Conservation (phyloP, 108 stramenopile genomes). For the Phaeodactylum tricornutum region DNA sequence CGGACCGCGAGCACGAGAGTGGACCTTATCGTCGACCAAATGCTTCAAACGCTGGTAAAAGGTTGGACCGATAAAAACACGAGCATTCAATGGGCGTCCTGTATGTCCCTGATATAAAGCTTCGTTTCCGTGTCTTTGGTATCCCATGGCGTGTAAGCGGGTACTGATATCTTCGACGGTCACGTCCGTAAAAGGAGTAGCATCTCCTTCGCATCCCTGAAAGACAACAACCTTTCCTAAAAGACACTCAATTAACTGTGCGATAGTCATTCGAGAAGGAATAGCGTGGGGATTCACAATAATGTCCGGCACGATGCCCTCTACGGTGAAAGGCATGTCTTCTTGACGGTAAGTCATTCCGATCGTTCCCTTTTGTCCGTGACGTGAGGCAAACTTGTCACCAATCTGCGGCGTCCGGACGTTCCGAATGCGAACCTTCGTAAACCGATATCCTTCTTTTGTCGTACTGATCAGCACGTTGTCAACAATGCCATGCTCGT, state of each 20-base stretch:
- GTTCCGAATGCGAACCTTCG: slow-evolving; percentile 96
- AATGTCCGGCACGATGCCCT: slow-evolving; percentile 98
- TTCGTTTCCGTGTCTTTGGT: slow-evolving; percentile 97
- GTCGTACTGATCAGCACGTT: slow-evolving; percentile 83
- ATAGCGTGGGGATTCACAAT: slow-evolving; percentile 99
- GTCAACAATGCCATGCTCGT: slow-evolving; percentile 97
- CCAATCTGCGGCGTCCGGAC: slow-evolving; percentile 88
- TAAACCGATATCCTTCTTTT: slow-evolving; percentile 92
- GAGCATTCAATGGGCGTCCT: slow-evolving; percentile 88
- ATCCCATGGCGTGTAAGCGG: slow-evolving; percentile 91
- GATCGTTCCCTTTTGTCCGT: slow-evolving; percentile 99
- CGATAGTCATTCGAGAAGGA: slow-evolving; percentile 99
- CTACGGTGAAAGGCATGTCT: slow-evolving; percentile 98
- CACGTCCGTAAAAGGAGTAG: slow-evolving; percentile 96
- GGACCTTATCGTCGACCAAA: slow-evolving; percentile 99
- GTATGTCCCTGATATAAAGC: slow-evolving; percentile 97
- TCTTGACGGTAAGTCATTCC: slow-evolving; percentile 99
- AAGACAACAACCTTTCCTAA: slow-evolving; percentile 95
- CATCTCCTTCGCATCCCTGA: slow-evolving; percentile 95
- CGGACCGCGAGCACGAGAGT: slow-evolving; percentile 95
- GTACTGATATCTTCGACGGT: slow-evolving; percentile 90
- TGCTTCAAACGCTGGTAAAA: slow-evolving; percentile 99
- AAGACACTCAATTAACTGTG: slow-evolving; percentile 97
- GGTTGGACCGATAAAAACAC: slow-evolving; percentile 98
- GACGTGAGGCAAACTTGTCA: slow-evolving; percentile 82